Evolutionary conservation across 108 stramenopile genomes (phyloP).

Genomic region (Schizochytrium sp.): DNA sequence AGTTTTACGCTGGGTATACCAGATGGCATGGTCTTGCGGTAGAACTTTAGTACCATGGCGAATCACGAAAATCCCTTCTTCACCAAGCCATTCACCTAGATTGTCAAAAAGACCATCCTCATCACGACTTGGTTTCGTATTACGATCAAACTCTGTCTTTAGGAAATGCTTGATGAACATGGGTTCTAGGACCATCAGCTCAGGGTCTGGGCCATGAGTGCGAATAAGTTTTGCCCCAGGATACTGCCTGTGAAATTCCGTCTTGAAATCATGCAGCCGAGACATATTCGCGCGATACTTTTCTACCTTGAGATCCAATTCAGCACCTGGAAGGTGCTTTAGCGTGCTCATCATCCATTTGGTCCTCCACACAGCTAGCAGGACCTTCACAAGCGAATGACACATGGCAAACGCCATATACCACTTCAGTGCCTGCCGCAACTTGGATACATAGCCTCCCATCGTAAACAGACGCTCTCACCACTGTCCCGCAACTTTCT

Average conservation of each 20-base stretch:
- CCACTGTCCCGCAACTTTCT: too few relatives aligned
- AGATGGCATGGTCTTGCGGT: slow-evolving; percentile 66
- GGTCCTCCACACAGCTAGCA: not conserved
- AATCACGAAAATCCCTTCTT: slow-evolving; percentile 40
- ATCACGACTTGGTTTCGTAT: not conserved
- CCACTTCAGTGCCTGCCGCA: too few relatives aligned
- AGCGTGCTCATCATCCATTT: not conserved
- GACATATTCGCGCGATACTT: slow-evolving; percentile 12
- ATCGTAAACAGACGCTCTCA: too few relatives aligned
- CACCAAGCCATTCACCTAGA: not conserved
- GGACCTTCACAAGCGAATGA: not conserved
- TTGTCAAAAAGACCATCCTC: not conserved
- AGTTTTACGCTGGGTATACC: slow-evolving; percentile 73
- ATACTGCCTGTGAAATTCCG: not conserved
- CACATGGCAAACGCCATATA: too few relatives aligned
- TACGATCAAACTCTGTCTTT: not conserved
- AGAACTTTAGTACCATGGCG: slow-evolving; percentile 64
- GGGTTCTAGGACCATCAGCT: not conserved
- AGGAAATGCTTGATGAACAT: not conserved
- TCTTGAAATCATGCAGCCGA: slow-evolving; percentile 10
- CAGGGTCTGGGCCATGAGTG: not conserved
- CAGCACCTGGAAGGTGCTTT: not conserved
- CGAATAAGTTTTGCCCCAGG: not conserved
- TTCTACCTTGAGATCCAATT: not conserved
- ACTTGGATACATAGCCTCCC: too few relatives aligned